These are phyloP conservation scores for Tolypocladium paradoxum DNA, from an alignment of 2,329 filamentous ascomycete species.

Conservation along the genomic window DNA sequence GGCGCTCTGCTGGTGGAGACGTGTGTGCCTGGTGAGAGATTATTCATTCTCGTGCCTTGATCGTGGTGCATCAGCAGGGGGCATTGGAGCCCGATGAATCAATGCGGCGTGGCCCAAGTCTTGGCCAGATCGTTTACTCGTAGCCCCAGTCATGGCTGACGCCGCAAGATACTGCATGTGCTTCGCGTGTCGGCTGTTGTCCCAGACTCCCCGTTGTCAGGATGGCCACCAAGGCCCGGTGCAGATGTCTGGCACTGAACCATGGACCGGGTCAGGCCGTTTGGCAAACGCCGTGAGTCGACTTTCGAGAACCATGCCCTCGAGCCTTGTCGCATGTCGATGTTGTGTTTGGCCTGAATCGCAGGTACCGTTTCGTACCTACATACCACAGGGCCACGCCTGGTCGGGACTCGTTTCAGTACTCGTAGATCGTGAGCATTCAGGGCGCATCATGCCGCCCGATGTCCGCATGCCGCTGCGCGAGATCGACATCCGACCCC, in stretches of 20 bases:
- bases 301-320: not conserved
- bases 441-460: not conserved
- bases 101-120: not conserved
- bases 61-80: not conserved
- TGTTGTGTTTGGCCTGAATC: not conserved
- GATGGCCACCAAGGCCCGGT: too few relatives aligned
- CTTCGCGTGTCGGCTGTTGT: not conserved
- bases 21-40: conserved; percentile 16
- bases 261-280: not conserved
- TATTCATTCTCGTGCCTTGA: conserved; percentile 15
- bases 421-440: not conserved
- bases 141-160: not conserved
- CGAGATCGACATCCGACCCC: not conserved
- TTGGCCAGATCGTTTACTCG: not conserved
- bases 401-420: not conserved
- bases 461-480: not conserved
- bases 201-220: too few relatives aligned
- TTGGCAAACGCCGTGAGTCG: not conserved
- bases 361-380: too few relatives aligned
- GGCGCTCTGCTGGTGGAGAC: conserved; percentile 11
- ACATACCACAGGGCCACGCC: not conserved
- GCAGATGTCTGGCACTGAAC: not conserved
- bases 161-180: not conserved
- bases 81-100: not conserved
- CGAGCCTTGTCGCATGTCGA: not conserved